These are phyloP conservation scores for Cordyceps farinosa DNA, from an alignment of 2,329 filamentous ascomycete genomes.

Conservation along the genomic window DNA sequence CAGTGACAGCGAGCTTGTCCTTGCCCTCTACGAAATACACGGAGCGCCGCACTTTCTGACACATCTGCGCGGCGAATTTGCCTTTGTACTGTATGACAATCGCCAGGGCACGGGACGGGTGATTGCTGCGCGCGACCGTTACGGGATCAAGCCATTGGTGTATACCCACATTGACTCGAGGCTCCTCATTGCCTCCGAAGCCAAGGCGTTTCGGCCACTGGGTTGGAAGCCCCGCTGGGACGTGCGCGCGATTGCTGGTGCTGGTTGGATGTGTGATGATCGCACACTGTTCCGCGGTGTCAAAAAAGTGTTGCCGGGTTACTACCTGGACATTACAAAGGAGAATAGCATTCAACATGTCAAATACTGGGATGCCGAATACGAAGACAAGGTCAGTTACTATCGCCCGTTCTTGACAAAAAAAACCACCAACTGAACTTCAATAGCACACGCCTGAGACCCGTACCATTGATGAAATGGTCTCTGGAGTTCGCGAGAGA, in stretches of 20 bases:
- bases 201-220: conserved; percentile 50
- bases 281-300: conserved; percentile 50
- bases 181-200: conserved; percentile 49
- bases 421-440: too few relatives aligned
- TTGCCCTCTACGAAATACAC: conserved; percentile 36
- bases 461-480: conserved; percentile 47
- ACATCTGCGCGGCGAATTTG: conserved; percentile 13
- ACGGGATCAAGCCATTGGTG: conserved; percentile 55
- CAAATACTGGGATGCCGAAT: conserved; percentile 52
- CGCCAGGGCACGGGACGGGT: conserved; percentile 30
- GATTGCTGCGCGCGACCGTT: conserved; percentile 50
- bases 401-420: neutral
- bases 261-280: conserved; percentile 41
- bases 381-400: conserved; percentile 45
- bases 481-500: conserved; percentile 45
- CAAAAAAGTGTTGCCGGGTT: conserved; percentile 40
- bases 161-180: conserved; percentile 41
- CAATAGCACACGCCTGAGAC: conserved; percentile 29
- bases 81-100: conserved; percentile 38
- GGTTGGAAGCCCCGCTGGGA: conserved; percentile 54
- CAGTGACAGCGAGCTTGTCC: conserved; percentile 50
- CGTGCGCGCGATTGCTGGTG: conserved; percentile 41
- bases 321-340: conserved; percentile 37
- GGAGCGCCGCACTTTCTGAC: neutral
- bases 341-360: conserved; percentile 36